Conservation (phyloP, 495 filamentous ascomycete genomes). For the Aspergillus cristatus region DNA sequence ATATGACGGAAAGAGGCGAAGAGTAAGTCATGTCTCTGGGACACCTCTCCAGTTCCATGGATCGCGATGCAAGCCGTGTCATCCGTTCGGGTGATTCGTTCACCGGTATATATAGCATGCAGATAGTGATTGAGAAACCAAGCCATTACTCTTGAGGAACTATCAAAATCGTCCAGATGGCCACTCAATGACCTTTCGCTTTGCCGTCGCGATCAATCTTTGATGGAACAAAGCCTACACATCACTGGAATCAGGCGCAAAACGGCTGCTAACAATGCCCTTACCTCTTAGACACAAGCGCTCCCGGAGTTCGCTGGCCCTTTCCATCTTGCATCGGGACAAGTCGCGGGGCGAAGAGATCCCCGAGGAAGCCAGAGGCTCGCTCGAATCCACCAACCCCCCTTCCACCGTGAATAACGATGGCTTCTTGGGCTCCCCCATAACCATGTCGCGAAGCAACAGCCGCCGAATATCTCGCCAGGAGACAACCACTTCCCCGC, state of each 20-base stretch:
- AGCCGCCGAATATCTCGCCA: conserved; percentile 23
- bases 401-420: conserved; percentile 20
- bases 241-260: too few relatives aligned
- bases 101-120: too few relatives aligned
- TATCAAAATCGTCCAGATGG: too few relatives aligned
- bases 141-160: too few relatives aligned
- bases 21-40: conserved; percentile 12
- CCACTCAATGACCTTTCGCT: too few relatives aligned
- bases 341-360: conserved; percentile 32
- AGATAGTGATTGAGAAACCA: too few relatives aligned
- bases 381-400: conserved; percentile 7
- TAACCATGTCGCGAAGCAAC: conserved; percentile 18
- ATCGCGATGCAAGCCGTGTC: neutral
- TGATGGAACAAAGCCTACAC: too few relatives aligned
- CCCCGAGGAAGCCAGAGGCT: conserved; percentile 19
- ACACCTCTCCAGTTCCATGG: conserved; percentile 7
- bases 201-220: too few relatives aligned
- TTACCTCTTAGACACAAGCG: conserved; percentile 39
- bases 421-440: too few relatives aligned
- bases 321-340: conserved; percentile 43
- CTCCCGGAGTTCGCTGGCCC: conserved; percentile 43
- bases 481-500: conserved; percentile 11
- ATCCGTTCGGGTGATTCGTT: neutral
- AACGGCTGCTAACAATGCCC: conserved; percentile 17
- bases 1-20: conserved; percentile 25